A percentile compares a stretch with the other conserved stretches of the same genome.
Evolutionary conservation across 139 green algal species (phyloP).

Genomic region (Pseudopediastrum boryanum): DNA sequence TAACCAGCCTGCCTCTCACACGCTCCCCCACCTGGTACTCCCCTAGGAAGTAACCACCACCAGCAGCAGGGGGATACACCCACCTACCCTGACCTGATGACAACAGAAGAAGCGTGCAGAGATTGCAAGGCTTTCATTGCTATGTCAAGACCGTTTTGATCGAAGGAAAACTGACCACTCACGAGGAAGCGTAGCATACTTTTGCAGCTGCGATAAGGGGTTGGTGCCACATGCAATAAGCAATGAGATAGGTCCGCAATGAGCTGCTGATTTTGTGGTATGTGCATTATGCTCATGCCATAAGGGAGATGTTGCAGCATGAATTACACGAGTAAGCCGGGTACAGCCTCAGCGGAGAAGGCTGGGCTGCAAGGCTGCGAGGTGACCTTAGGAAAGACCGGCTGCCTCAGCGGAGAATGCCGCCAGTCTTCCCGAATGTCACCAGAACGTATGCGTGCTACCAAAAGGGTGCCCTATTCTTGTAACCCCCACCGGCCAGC

Average conservation of each 20-base stretch:
- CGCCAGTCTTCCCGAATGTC: too few relatives aligned
- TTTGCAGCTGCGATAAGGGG: not conserved
- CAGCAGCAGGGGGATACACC: slow-evolving; percentile 28
- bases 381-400: too few relatives aligned
- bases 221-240: not conserved
- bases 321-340: too few relatives aligned
- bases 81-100: slow-evolving; percentile 22
- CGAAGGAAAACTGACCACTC: too few relatives aligned
- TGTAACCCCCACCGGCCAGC: too few relatives aligned
- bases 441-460: too few relatives aligned
- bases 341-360: too few relatives aligned
- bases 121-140: not conserved
- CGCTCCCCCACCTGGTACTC: not conserved
- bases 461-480: too few relatives aligned
- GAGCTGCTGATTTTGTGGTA: not conserved
- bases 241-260: not conserved
- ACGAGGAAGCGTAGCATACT: not conserved
- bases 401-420: too few relatives aligned
- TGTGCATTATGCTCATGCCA: not conserved
- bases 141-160: not conserved
- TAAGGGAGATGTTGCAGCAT: too few relatives aligned
- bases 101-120: not conserved
- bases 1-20: slow-evolving; percentile 7
- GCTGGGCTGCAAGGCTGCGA: too few relatives aligned
- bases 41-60: slow-evolving; percentile 7